Conservation (phyloP, 78 protist species). For the Speleostelium caveatum region DNA sequence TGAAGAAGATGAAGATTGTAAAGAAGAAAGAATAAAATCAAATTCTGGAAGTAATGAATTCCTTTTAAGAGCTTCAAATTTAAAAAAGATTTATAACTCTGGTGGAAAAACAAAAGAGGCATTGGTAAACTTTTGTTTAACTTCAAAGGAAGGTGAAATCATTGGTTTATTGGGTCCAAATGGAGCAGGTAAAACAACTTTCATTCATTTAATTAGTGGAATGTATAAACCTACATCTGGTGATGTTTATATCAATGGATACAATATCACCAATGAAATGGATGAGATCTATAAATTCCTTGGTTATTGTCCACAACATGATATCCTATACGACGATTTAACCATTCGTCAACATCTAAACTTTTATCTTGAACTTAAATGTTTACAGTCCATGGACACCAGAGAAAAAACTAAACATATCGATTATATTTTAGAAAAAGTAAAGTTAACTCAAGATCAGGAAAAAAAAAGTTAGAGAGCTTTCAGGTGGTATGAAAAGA, state of each 20-base stretch:
- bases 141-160: conserved; percentile 22
- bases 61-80: conserved; percentile 3
- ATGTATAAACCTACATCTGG: conserved; percentile 24
- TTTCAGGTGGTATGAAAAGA: conserved; percentile 92
- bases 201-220: conserved; percentile 24
- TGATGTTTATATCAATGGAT: conserved; percentile 52
- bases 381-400: conserved; percentile 1
- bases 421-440: not conserved
- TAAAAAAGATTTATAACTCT: conserved; percentile 35
- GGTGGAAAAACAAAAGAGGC: conserved; percentile 8
- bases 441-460: not conserved
- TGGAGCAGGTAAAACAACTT: conserved; percentile 50
- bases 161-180: conserved; percentile 14
- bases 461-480: not conserved
- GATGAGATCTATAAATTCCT: conserved; percentile 8
- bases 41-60: not conserved
- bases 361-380: not conserved
- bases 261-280: conserved; percentile 12
- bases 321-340: conserved; percentile 86
- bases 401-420: not conserved
- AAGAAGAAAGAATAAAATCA: conserved; percentile 11
- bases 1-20: conserved; percentile 38
- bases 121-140: conserved; percentile 19
- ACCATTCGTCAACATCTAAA: conserved; percentile 70
- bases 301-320: conserved; percentile 89